These are phyloP conservation scores for Lactifluus pinguis DNA, from an alignment of 768 basidiomycete species.

Conservation along the genomic window DNA sequence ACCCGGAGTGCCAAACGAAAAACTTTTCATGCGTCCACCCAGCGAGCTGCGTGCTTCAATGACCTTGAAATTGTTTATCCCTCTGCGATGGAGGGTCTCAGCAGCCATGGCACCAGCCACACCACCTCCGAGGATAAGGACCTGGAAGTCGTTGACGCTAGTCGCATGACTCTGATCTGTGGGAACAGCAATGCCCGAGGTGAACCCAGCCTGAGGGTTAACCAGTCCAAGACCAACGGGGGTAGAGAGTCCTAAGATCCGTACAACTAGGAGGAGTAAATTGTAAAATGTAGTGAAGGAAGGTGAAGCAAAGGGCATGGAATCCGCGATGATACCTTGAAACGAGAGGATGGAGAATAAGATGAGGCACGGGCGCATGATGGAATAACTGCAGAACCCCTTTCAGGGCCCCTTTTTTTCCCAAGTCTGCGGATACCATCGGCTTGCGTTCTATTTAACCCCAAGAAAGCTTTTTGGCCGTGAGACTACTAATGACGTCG, in stretches of 20 bases:
- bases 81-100: constrained; percentile 43
- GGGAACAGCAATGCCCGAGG: constrained; percentile 1
- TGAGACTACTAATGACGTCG: not conserved
- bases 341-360: constrained; percentile 7
- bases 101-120: constrained; percentile 60
- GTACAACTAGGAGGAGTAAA: constrained; percentile 4
- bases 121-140: constrained; percentile 59
- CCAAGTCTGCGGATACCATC: not conserved
- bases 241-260: not conserved
- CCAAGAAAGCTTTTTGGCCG: not conserved
- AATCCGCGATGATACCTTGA: not conserved
- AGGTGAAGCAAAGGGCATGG: not conserved
- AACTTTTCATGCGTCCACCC: constrained; percentile 51
- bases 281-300: not conserved
- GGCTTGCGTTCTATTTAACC: constrained; percentile 6
- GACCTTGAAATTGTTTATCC: constrained; percentile 50
- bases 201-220: not conserved
- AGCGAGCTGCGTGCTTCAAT: constrained; percentile 50
- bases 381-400: not conserved
- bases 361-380: not conserved
- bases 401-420: not conserved
- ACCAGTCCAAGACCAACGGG: constrained; percentile 1
- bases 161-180: not conserved
- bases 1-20: constrained; percentile 33
- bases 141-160: constrained; percentile 26